Conservation (phyloP, 164 flowering plant species). For the Akebia trifoliata region DNA sequence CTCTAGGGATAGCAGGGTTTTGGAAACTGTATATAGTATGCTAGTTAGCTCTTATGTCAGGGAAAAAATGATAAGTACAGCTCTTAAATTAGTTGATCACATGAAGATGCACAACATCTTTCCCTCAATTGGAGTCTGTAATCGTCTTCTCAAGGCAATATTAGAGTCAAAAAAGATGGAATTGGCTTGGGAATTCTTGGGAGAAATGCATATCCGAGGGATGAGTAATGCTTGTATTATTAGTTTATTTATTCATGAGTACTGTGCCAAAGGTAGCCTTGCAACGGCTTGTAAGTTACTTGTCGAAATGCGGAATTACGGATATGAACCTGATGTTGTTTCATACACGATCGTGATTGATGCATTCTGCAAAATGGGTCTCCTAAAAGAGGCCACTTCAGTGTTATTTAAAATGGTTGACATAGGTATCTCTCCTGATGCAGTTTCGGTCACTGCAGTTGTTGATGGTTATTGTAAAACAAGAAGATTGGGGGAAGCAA, state of each 20-base stretch:
- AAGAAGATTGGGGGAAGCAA: conserved; percentile 30
- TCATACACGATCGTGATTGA: conserved; percentile 34
- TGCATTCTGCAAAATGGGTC: conserved; percentile 35
- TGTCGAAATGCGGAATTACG: conserved; percentile 30
- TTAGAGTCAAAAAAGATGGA: conserved; percentile 26
- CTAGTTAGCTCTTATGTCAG: conserved; percentile 32
- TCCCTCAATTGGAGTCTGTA: conserved; percentile 34
- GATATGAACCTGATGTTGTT: conserved; percentile 42
- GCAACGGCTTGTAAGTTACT: conserved; percentile 36
- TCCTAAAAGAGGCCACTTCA: conserved; percentile 37
- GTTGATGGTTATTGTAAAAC: conserved; percentile 42
- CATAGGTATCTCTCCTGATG: conserved; percentile 34
- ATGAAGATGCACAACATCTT: conserved; percentile 26
- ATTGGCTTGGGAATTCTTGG: conserved; percentile 39
- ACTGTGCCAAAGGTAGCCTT: conserved; percentile 34
- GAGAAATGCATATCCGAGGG: conserved; percentile 28
- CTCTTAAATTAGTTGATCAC: conserved; percentile 23
- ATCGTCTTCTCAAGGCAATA: conserved; percentile 28
- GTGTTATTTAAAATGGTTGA: conserved; percentile 34
- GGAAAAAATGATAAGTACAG: conserved; percentile 29
- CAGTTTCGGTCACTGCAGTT: conserved; percentile 31
- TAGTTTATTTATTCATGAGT: conserved; percentile 30
- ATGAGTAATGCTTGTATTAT: conserved; percentile 25
- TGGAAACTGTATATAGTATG: conserved; percentile 36
- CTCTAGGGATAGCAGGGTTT: conserved; percentile 15